Evolutionary conservation across 2,329 filamentous ascomycete species (phyloP), one percentile per base, ranked within the genome.

Genomic region (Talaromyces sp.): DNA sequence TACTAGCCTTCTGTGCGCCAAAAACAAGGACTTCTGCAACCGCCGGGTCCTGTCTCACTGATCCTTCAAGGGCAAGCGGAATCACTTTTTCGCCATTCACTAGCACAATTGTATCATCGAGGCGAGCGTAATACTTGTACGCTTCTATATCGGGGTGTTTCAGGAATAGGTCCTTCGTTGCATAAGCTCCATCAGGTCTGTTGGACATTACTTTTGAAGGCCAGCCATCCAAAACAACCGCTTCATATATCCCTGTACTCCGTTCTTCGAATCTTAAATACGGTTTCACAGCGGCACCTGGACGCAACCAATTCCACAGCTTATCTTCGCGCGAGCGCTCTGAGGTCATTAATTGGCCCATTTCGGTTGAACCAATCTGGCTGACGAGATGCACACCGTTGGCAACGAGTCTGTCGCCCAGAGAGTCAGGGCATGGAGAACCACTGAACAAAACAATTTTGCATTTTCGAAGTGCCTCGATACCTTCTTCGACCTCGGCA

Each of bases 361-460:
- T 85, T 71, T 90, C 87, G 0, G 87, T 89, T 2, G 84, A 80
- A 70, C 86, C 86, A 63, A 87, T 88, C 65, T 87, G 83, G 13
- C 79, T 80, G 3, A 84, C 79, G 0, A 88, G 74, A 59, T 86
- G 82, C 0, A 88, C 83, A 0, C 85, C 85, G 2, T 80, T 76
- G 0, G 78, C 73, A 0, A 85, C 82, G 0, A 88, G 72, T 2
- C 75, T 68, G 67, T 88, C 81, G 0, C 87, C 87, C 2, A 88
- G 76, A 8, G 84, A 83, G 69, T 88, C 85, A 0, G 87, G 86
- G 67, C 85, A 88, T 3, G 82, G 78, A 16, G 83, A 85, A 0
- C 87, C 87, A 2, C 82, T 85, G 66, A 83, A 87, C 68, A 86
- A 78, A 19, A 88, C 85, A 1, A 85, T 69, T 68, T 85, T 59